Conservation (phyloP, 345 rosid genomes). For the Cardiospermum halicacabum region DNA sequence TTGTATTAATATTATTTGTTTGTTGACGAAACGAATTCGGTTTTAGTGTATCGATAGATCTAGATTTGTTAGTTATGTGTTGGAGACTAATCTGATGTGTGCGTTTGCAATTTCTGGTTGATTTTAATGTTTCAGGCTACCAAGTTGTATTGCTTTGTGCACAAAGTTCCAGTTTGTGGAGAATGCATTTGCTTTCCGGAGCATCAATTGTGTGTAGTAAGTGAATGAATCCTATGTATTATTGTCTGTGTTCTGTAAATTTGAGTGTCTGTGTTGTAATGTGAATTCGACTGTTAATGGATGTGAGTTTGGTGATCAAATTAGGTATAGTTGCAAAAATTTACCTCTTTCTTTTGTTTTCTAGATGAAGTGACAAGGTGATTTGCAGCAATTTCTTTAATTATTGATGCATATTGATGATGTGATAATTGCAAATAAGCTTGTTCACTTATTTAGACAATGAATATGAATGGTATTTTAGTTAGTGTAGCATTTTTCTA, state of each 20-base stretch:
- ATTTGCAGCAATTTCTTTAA: too few relatives aligned
- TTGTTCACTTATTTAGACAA: too few relatives aligned
- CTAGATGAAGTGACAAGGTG: too few relatives aligned
- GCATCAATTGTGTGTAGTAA: slow-evolving; percentile 94
- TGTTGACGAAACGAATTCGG: background rate
- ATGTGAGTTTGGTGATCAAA: background rate
- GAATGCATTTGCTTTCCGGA: slow-evolving; percentile 95
- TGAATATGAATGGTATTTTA: too few relatives aligned
- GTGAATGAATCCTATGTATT: slow-evolving; percentile 5
- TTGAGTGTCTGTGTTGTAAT: background rate
- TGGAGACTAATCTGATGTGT: background rate
- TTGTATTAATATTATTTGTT: background rate
- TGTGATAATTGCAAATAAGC: too few relatives aligned
- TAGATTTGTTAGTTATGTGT: background rate
- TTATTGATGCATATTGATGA: too few relatives aligned
- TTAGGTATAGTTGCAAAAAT: background rate
- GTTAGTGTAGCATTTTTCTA: too few relatives aligned
- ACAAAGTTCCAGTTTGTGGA: slow-evolving; percentile 96
- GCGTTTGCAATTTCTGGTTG: too few relatives aligned
- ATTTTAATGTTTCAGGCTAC: slow-evolving; percentile 67
- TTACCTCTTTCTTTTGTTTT: too few relatives aligned
- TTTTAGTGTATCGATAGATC: background rate
- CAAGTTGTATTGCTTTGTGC: slow-evolving; percentile 91
- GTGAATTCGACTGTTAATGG: background rate
- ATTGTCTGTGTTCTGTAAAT: background rate